Evolutionary conservation across 2,329 filamentous ascomycete genomes (phyloP).

Genomic region (Geoglossum cookeanum): DNA sequence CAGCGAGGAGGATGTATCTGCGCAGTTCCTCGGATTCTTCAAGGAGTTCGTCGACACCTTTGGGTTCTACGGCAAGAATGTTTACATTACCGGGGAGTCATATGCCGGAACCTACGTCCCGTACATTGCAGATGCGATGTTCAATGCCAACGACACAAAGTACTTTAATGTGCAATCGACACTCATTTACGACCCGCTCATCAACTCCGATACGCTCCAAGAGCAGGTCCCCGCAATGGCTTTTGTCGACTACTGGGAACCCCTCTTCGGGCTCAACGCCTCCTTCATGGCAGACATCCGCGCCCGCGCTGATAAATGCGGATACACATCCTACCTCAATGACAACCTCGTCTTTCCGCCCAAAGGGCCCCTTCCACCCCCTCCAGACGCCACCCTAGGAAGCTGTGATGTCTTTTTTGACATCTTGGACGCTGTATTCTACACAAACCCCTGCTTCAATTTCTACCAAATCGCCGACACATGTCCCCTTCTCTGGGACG

Average conservation of each 20-base stretch:
- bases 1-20: conserved; percentile 46
- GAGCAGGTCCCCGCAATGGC: conserved; percentile 26
- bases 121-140: conserved; percentile 54
- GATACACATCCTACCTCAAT: conserved; percentile 39
- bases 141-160: conserved; percentile 43
- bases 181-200: conserved; percentile 41
- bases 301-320: conserved; percentile 35
- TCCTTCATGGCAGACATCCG: conserved; percentile 34
- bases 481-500: conserved; percentile 51
- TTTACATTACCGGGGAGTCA: conserved; percentile 56
- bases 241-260: conserved; percentile 18
- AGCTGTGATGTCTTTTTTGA: conserved; percentile 38
- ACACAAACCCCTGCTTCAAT: conserved; percentile 61
- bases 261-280: conserved; percentile 40
- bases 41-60: conserved; percentile 60
- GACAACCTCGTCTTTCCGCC: conserved; percentile 52
- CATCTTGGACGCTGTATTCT: conserved; percentile 32
- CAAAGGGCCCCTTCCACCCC: conserved; percentile 34
- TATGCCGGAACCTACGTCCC: conserved; percentile 52
- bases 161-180: conserved; percentile 52
- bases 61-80: conserved; percentile 43
- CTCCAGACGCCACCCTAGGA: conserved; percentile 27
- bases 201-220: conserved; percentile 29
- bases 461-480: conserved; percentile 54
- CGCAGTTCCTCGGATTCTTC: conserved; percentile 61